phyloP scores from a whole-genome alignment of 73 alveolate species.

The Paraurostyla sp. region DNA sequence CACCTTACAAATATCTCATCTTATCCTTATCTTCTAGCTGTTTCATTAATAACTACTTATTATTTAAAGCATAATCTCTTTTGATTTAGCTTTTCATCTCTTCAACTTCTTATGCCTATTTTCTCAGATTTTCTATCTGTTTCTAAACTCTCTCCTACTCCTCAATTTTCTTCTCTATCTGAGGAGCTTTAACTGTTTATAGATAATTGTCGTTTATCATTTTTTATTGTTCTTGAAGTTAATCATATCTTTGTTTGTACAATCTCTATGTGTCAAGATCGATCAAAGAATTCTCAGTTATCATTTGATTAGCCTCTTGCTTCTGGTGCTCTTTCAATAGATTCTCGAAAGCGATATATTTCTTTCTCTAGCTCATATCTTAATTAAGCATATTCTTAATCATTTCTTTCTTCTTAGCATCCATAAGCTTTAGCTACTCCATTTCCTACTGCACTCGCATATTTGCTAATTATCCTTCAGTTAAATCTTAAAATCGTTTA shows the following conservation, averaged over 20 bases:
- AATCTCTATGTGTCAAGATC: conserved; percentile 11
- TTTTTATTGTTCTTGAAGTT: neutral
- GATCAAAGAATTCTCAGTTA: neutral
- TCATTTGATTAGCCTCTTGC: neutral
- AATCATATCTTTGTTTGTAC: conserved; percentile 5
- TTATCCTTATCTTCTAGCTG: conserved; percentile 47
- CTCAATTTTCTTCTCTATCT: conserved; percentile 12
- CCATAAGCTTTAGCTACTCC: conserved; percentile 25
- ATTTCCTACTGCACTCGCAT: conserved; percentile 28
- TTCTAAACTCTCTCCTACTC: conserved; percentile 19
- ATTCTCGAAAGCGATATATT: neutral
- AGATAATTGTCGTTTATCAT: conserved; percentile 22
- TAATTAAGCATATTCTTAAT: neutral
- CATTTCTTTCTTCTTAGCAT: neutral
- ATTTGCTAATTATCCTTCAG: conserved; percentile 19
- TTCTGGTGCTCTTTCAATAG: conserved; percentile 22
- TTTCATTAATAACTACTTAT: neutral
- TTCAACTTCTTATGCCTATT: conserved; percentile 13
- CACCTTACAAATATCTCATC: neutral
- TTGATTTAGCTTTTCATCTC: conserved; percentile 9
- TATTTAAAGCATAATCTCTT: neutral
- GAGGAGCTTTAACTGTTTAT: conserved; percentile 23
- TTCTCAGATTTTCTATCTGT: neutral
- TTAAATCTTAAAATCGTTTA: neutral
- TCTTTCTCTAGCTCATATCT: conserved; percentile 18